phyloP scores from a whole-genome alignment of 768 basidiomycete genomes.

The Lactarius pseudohatsudake region DNA sequence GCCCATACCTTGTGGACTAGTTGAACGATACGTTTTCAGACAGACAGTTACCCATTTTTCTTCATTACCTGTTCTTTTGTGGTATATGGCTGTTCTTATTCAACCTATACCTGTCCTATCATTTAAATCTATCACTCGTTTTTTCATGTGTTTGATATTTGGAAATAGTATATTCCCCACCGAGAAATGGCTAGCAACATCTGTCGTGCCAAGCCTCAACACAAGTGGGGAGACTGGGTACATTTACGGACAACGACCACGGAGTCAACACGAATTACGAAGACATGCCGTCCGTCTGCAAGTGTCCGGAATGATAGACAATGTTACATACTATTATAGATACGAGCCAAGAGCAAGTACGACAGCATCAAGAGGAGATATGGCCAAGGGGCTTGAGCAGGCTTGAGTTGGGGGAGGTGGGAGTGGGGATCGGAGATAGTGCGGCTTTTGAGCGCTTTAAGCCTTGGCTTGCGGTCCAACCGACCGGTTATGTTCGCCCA shows the following conservation, averaged over 20 bases:
- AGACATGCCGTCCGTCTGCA: slow-evolving; percentile 27
- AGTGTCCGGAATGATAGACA: slow-evolving; percentile 18
- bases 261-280: slow-evolving; percentile 19
- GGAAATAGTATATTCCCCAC: slow-evolving; percentile 18
- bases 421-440: neutral
- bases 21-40: slow-evolving; percentile 7
- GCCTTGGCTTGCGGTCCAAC: neutral
- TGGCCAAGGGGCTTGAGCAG: neutral
- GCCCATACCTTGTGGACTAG: neutral
- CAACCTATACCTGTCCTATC: slow-evolving; percentile 27
- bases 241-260: slow-evolving; percentile 28
- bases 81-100: slow-evolving; percentile 7
- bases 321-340: neutral
- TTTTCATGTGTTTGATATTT: neutral
- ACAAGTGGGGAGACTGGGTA: slow-evolving; percentile 16
- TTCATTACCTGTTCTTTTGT: neutral
- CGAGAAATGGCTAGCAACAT: slow-evolving; percentile 22
- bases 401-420: neutral
- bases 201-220: slow-evolving; percentile 24
- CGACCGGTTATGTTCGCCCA: neutral
- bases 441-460: neutral
- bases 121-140: slow-evolving; percentile 23
- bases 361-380: neutral
- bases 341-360: neutral
- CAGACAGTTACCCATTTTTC: slow-evolving; percentile 9